Percentiles rank a stretch among this genome's conserved stretches.
These are phyloP conservation scores for Cylindrodendrum hubeiense DNA, from an alignment of 2,329 filamentous ascomycete genomes.

Conservation along the genomic window DNA sequence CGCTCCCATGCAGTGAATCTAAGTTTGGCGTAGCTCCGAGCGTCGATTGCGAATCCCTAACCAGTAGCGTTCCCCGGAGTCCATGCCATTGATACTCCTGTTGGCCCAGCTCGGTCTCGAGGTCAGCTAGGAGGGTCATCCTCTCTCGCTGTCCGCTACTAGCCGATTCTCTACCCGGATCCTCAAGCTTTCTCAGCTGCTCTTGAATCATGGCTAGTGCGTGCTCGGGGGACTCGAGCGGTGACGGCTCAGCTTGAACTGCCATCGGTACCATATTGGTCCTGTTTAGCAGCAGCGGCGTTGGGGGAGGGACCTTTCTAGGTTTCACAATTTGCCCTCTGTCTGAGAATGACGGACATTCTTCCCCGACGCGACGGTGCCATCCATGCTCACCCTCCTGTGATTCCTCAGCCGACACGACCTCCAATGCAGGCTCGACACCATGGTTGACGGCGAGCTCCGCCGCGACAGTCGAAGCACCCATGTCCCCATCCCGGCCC, in stretches of 20 bases:
- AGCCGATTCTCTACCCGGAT: constrained; percentile 49
- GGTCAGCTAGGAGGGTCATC: constrained; percentile 65
- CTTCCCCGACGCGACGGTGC: constrained; percentile 70
- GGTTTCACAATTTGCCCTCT: constrained; percentile 59
- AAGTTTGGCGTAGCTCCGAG: constrained; percentile 48
- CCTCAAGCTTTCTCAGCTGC: constrained; percentile 64
- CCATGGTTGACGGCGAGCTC: constrained; percentile 47
- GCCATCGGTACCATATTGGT: constrained; percentile 58
- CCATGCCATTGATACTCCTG: constrained; percentile 72
- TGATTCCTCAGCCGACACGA: constrained; percentile 26
- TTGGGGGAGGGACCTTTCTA: constrained; percentile 68
- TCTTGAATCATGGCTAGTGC: constrained; percentile 64
- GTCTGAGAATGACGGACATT: constrained; percentile 69
- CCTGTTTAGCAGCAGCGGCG: constrained; percentile 64
- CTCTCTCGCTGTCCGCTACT: constrained; percentile 55
- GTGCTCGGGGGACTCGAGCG: constrained; percentile 64
- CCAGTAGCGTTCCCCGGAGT: constrained; percentile 63
- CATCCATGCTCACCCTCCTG: constrained; percentile 49
- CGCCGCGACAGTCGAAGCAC: constrained; percentile 60
- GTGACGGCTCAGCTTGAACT: constrained; percentile 63
- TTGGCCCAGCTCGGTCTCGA: constrained; percentile 72
- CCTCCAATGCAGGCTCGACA: constrained; percentile 23
- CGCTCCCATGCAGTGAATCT: constrained; percentile 38
- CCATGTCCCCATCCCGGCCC: constrained; percentile 47
- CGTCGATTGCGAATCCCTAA: constrained; percentile 64